phyloP scores from a whole-genome alignment of 2,329 filamentous ascomycete genomes.

The Magnaporthiopsis incrustans region DNA sequence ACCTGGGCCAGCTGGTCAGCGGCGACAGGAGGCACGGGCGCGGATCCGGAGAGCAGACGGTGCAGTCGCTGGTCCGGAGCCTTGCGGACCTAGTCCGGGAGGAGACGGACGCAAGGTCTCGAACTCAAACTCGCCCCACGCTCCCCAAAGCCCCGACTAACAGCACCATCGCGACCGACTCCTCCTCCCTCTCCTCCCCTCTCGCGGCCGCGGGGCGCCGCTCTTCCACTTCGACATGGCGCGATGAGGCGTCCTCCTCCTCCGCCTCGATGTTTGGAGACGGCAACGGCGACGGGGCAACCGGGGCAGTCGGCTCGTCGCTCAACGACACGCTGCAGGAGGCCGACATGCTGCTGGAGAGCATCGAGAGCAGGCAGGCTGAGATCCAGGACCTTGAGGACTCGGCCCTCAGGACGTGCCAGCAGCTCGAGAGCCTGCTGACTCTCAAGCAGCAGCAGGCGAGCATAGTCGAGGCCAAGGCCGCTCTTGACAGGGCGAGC shows the following conservation, averaged over 20 bases:
- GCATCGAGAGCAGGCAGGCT: not conserved
- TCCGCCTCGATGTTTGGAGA: too few relatives aligned
- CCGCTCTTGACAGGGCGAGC: conserved; percentile 28
- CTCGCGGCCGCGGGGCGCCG: too few relatives aligned
- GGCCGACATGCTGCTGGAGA: not conserved
- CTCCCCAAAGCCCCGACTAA: not conserved
- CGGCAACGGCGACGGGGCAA: too few relatives aligned
- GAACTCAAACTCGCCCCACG: not conserved
- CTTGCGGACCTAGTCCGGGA: not conserved
- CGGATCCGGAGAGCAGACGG: not conserved
- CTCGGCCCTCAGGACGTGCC: not conserved
- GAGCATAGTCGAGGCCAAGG: conserved; percentile 34
- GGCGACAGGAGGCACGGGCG: not conserved
- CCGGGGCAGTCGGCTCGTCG: too few relatives aligned
- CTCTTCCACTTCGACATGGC: too few relatives aligned
- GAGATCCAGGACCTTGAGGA: not conserved
- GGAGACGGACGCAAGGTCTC: not conserved
- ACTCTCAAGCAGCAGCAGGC: conserved; percentile 38
- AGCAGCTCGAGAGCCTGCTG: not conserved
- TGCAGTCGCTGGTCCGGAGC: not conserved
- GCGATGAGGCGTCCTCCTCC: too few relatives aligned
- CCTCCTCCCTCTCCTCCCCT: too few relatives aligned
- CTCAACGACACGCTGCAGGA: not conserved
- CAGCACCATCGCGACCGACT: too few relatives aligned
- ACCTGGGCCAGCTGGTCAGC: not conserved